Evolutionary conservation across 345 rosid species (phyloP).

Genomic region (Iberis pinnata): DNA sequence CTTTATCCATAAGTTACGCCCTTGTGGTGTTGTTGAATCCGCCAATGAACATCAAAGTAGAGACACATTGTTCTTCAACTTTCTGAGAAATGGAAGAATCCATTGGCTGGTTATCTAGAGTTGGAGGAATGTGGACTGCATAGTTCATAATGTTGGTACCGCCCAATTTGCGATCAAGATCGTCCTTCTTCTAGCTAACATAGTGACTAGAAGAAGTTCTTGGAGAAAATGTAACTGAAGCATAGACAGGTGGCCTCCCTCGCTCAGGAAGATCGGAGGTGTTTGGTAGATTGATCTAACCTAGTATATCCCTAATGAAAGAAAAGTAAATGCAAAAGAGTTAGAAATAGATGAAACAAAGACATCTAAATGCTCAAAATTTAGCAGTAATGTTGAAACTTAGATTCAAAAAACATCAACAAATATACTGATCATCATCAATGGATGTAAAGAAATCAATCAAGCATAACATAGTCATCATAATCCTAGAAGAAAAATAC

Average conservation of each 20-base stretch:
- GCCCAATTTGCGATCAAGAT: slow-evolving; percentile 84
- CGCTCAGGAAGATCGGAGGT: slow-evolving; percentile 58
- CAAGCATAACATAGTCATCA: slow-evolving; percentile 6
- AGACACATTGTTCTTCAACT: slow-evolving; percentile 94
- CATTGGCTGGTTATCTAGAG: too few relatives aligned
- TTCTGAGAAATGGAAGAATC: slow-evolving; percentile 80
- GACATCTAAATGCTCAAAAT: slow-evolving; percentile 2
- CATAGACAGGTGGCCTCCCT: slow-evolving; percentile 54
- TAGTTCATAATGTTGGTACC: slow-evolving; percentile 65
- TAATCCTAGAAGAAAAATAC: neutral
- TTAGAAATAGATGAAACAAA: slow-evolving; percentile 13
- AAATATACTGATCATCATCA: slow-evolving; percentile 16
- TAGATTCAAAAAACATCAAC: neutral
- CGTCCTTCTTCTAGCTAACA: slow-evolving; percentile 79
- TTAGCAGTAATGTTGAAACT: neutral
- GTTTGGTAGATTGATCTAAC: slow-evolving; percentile 34
- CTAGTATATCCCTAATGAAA: slow-evolving; percentile 35
- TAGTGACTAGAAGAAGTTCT: slow-evolving; percentile 84
- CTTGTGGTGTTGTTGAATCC: slow-evolving; percentile 81
- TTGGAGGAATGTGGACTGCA: slow-evolving; percentile 84
- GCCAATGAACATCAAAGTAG: slow-evolving; percentile 84
- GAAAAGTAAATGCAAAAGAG: slow-evolving; percentile 11
- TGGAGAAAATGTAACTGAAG: slow-evolving; percentile 61
- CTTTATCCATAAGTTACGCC: slow-evolving; percentile 96
- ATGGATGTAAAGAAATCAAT: slow-evolving; percentile 13